Base-by-base conservation (phyloP, 306 rosid genomes). In the Gastrolobium villosum region DNA sequence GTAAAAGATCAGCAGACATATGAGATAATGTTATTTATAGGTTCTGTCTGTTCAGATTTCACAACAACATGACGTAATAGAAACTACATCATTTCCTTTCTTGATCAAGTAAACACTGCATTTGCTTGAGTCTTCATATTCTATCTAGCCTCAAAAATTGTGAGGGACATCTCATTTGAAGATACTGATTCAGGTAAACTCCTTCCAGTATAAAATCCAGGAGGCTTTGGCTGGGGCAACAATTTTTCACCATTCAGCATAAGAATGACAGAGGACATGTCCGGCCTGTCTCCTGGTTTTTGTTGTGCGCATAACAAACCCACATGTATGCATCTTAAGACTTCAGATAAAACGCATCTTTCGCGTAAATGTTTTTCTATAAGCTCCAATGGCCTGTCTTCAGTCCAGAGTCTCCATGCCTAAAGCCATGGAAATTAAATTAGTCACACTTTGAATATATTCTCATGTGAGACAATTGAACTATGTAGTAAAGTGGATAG, bases 381-480 rank as follows among this genome's bases (percentile, higher is more conserved):
- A n/a, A 76, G 43, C 6, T 63, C 63, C 70, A 64, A 9, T 10
- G 64, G 53, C 10, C 13, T 64, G 1, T 65, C 72, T 76, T 63
- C 64, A 49, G 31, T 76, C 80, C 80, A 76, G 10, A 63, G 46
- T 26, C 56, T 48, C 79, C 79, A 60, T 59, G 70, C 70, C 79
- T 75, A 35, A 32, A 34, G 26, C 39, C 4, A 41, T 2, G 37
- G 34, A 43, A 37, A 37, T 71, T 52, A 13, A 10, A 13, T 20
- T 10, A 48, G 20, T 32, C 26, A 68, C 4, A 68, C 4, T 10
- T 34, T 13, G 28, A 67, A 48, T 4, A 3, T 30, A 10, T 46
- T 48, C 45, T 46, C 0, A 30, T 31, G 10, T 50, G 67, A 14
- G 5, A 45, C 30, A 3, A 50, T 3, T 4, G 3, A 49, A 10